These are phyloP conservation scores for Pulveroboletus sp. DNA, from an alignment of 768 basidiomycete genomes.

Conservation along the genomic window DNA sequence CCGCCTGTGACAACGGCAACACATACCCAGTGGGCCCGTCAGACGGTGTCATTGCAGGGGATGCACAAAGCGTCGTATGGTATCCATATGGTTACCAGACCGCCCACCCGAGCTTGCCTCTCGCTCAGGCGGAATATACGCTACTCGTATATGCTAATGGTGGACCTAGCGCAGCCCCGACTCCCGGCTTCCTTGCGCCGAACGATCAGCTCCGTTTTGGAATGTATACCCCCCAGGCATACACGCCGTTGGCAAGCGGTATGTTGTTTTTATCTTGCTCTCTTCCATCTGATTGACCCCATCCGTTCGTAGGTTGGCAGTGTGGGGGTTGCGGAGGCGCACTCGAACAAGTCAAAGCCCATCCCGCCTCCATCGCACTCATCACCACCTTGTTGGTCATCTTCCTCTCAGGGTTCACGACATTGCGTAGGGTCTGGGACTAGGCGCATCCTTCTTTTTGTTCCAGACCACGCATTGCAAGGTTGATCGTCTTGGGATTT, in stretches of 20 bases:
- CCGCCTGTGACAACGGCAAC: constrained; percentile 62
- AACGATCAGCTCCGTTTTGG: constrained; percentile 55
- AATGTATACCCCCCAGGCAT: constrained; percentile 54
- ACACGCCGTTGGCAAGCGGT: constrained; percentile 50
- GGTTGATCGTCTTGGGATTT: constrained; percentile 12
- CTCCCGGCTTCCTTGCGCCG: constrained; percentile 50
- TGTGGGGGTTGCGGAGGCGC: constrained; percentile 29
- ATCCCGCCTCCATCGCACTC: constrained; percentile 32
- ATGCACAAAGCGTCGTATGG: constrained; percentile 52
- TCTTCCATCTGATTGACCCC: background rate
- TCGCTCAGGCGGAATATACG: constrained; percentile 58
- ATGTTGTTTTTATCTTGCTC: background rate
- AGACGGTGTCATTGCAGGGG: constrained; percentile 47
- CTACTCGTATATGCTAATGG: constrained; percentile 52
- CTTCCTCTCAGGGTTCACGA: constrained; percentile 33
- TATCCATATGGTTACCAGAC: constrained; percentile 54
- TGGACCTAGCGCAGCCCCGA: constrained; percentile 44
- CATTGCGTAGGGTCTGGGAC: constrained; percentile 29
- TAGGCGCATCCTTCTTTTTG: constrained; percentile 8
- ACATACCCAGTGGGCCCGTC: constrained; percentile 64
- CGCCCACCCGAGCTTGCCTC: constrained; percentile 45
- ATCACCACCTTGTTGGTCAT: constrained; percentile 29
- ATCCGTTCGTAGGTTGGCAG: constrained; percentile 22
- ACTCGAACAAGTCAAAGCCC: constrained; percentile 26
- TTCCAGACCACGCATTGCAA: background rate